Percentiles rank a stretch among this genome's conserved stretches.
These are phyloP conservation scores for Eimeria tenella DNA, from an alignment of 169 alveolate genomes.

Conservation along the genomic window DNA sequence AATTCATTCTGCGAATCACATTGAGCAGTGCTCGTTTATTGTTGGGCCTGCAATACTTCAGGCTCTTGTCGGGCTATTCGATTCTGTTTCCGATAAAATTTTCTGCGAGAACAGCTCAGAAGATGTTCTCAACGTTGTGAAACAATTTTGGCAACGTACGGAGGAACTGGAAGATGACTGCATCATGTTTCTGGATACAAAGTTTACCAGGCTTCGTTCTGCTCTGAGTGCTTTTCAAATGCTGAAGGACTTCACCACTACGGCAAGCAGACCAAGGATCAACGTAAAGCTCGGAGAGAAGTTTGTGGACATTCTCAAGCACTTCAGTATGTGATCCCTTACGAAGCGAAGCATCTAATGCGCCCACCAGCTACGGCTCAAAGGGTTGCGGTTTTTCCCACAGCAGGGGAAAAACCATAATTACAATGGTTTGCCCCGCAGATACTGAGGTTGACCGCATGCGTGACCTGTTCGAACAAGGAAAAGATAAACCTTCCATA, in stretches of 20 bases:
- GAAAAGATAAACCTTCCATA: slow-evolving; percentile 86
- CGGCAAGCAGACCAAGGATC: slow-evolving; percentile 91
- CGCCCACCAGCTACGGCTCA: too few species aligned
- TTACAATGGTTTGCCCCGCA: slow-evolving; percentile 5
- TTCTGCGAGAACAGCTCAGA: slow-evolving; percentile 88
- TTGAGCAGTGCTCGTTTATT: background rate
- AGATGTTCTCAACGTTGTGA: slow-evolving; percentile 86
- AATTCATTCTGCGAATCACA: too few species aligned
- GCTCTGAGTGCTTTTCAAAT: slow-evolving; percentile 96
- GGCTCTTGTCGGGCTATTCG: slow-evolving; percentile 84
- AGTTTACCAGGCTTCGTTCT: slow-evolving; percentile 89
- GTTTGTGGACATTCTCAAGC: slow-evolving; percentile 91
- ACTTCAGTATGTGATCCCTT: slow-evolving; percentile 83
- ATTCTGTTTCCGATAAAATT: slow-evolving; percentile 87
- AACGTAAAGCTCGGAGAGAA: slow-evolving; percentile 92
- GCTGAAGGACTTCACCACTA: slow-evolving; percentile 93
- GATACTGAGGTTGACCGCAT: slow-evolving; percentile 70
- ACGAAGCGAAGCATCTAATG: too few species aligned
- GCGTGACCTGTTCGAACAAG: slow-evolving; percentile 79
- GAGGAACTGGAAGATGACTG: slow-evolving; percentile 91
- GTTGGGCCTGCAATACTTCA: slow-evolving; percentile 2
- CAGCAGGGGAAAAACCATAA: background rate
- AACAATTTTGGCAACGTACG: slow-evolving; percentile 89
- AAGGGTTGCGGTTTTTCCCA: background rate
- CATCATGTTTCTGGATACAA: slow-evolving; percentile 85